Evolutionary conservation across 2,329 filamentous ascomycete genomes (phyloP).

Genomic region (Cladosporium phlei): DNA sequence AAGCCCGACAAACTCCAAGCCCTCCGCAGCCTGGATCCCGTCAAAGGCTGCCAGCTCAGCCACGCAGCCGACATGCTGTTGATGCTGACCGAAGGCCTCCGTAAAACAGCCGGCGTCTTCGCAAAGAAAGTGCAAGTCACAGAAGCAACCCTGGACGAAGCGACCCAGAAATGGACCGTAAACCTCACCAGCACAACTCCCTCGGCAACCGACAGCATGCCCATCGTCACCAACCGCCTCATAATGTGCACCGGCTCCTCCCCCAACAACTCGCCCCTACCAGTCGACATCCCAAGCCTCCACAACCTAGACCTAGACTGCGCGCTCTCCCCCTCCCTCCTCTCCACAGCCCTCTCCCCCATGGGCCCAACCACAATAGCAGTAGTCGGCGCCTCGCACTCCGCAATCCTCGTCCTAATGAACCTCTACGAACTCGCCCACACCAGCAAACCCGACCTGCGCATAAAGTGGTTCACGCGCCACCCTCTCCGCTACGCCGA

Average conservation of each 20-base stretch:
- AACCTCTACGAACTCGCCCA: constrained; percentile 54
- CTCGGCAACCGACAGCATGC: constrained; percentile 21
- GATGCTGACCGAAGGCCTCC: constrained; percentile 45
- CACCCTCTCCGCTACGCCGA: constrained; percentile 58
- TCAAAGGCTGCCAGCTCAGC: constrained; percentile 53
- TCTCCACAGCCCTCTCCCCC: constrained; percentile 39
- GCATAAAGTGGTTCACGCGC: constrained; percentile 59
- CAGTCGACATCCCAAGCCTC: constrained; percentile 37
- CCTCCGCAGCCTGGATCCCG: constrained; percentile 51
- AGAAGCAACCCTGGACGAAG: constrained; percentile 36
- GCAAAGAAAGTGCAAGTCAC: constrained; percentile 37
- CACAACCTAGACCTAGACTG: constrained; percentile 50
- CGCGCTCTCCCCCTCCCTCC: constrained; percentile 50
- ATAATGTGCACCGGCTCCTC: constrained; percentile 57
- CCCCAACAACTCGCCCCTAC: constrained; percentile 44
- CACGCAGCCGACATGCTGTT: constrained; percentile 54
- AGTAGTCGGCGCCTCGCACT: constrained; percentile 60
- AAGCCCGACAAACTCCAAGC: constrained; percentile 51
- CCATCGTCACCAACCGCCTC: constrained; percentile 40
- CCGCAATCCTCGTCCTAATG: constrained; percentile 57
- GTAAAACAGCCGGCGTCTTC: constrained; percentile 37
- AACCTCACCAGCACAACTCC: constrained; percentile 30
- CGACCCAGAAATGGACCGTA: constrained; percentile 37
- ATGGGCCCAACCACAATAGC: constrained; percentile 44
- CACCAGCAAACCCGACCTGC: constrained; percentile 49